phyloP scores from a whole-genome alignment of 352 stramenopile genomes.

The Paralagenidium karlingii region DNA sequence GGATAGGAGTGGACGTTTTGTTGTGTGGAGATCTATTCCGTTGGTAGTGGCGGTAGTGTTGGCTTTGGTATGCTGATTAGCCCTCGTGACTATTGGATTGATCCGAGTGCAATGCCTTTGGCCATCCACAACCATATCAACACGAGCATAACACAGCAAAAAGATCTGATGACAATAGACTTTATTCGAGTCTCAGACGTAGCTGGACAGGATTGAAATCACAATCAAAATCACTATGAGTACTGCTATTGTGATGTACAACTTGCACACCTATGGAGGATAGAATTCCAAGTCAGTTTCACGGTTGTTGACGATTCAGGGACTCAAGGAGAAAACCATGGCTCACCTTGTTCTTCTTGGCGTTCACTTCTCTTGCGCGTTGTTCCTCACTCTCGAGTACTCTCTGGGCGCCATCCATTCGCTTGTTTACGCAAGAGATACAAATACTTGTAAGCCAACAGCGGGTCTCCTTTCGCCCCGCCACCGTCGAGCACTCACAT shows the following conservation, averaged over 20 bases:
- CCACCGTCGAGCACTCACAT: conserved; percentile 20
- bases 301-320: not conserved
- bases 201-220: conserved; percentile 22
- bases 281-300: not conserved
- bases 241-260: conserved; percentile 57
- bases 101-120: no score
- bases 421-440: not conserved
- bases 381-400: conserved; percentile 50
- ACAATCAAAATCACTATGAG: conserved; percentile 51
- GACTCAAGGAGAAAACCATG: no score
- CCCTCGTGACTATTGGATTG: no score
- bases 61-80: no score
- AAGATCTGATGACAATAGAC: no score
- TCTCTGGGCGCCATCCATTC: conserved; percentile 38
- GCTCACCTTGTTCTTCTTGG: conserved; percentile 51
- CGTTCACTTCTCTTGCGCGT: conserved; percentile 47
- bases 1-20: no score
- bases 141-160: no score
- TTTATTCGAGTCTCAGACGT: no score
- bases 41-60: no score
- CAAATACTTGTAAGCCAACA: not conserved
- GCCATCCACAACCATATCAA: no score
- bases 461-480: not conserved
- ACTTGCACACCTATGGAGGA: conserved; percentile 32
- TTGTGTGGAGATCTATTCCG: no score